Evolutionary conservation across 2,329 filamentous ascomycete genomes (phyloP), one percentile per base, ranked within the genome.

Genomic region (Paecilomyces sp.): DNA sequence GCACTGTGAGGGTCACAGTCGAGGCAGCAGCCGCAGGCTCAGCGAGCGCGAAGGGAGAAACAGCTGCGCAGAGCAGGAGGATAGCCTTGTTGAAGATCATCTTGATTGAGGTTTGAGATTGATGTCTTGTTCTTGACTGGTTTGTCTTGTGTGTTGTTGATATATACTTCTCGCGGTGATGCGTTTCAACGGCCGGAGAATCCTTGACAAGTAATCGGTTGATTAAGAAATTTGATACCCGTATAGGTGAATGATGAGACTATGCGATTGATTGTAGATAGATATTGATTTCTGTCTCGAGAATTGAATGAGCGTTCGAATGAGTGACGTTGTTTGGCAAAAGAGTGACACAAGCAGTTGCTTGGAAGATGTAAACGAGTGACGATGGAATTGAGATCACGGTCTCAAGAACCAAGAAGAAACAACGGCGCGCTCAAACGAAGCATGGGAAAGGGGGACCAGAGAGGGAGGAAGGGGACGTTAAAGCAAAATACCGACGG

Each of bases 41-140:
- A 18, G 70, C 71, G 25, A 71, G 61, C 36, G 69, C 68, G 56
- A 71, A 56, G 15, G 71, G 70, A 33, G 67, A 64, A 34, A 73
- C 59, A 55, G 66, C 67, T 51, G 68, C 65, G 31, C 64, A 62
- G 54, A 68, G 62, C 57, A 74, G 60, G 36, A 73, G 54, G 57
- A 75, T 61, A 60, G 68, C 59, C 62, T 74, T 75, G 62, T 65
- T 63, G 67, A 74, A 65, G 54, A 73, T 67, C 72, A 75, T 75
- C 11, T 63, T 67, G 59, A n/a, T 3, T 36, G 15, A 13, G 15
- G 5, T 7, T 15, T n/a, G n/a, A 60, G 52, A 22, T 22, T 28
- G 15, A 18, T 24, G 31, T 55, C 24, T 18, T 47, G 24, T 18
- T 47, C 9, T 2, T 54, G 22, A 22, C 51, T 34, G 28, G 8